These are phyloP conservation scores for Suillus subaureus DNA, from an alignment of 768 basidiomycete species.

Conservation along the genomic window DNA sequence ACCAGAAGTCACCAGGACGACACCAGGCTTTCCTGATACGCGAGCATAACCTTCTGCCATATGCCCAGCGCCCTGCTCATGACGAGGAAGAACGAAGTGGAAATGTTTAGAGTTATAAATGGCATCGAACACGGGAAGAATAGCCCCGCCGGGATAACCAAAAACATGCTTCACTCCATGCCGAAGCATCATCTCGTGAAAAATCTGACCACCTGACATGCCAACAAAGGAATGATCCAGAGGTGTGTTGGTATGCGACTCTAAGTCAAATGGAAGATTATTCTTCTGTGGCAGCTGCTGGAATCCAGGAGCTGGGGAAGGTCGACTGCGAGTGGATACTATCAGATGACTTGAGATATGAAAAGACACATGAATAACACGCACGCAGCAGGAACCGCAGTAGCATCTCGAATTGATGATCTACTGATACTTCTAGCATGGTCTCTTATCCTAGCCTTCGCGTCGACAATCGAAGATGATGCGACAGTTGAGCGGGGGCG, in stretches of 20 bases:
- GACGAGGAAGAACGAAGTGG: constrained; percentile 92
- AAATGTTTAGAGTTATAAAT: constrained; percentile 96
- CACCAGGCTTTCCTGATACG: constrained; percentile 95
- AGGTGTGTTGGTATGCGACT: constrained; percentile 45
- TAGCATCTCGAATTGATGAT: constrained; percentile 60
- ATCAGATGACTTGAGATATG: constrained; percentile 12
- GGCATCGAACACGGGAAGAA: constrained; percentile 99
- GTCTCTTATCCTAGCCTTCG: constrained; percentile 79
- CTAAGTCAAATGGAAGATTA: constrained; percentile 36
- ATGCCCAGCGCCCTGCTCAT: constrained; percentile 98
- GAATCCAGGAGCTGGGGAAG: constrained; percentile 59
- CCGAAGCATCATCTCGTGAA: constrained; percentile 99
- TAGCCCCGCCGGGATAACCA: constrained; percentile 97
- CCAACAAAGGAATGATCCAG: constrained; percentile 90
- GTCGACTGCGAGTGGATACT: constrained; percentile 49
- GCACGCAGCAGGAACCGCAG: constrained; percentile 64
- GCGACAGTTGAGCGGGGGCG: constrained; percentile 56
- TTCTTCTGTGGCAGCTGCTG: constrained; percentile 49
- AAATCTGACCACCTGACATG: constrained; percentile 94
- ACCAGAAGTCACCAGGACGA: constrained; percentile 97
- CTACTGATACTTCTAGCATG: constrained; percentile 77
- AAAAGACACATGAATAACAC: constrained; percentile 26
- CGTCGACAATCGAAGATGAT: constrained; percentile 65
- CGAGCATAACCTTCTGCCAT: constrained; percentile 99
- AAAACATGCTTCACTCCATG: constrained; percentile 97